Evolutionary conservation across 306 rosid species (phyloP).

Genomic region (Castanea crenata): DNA sequence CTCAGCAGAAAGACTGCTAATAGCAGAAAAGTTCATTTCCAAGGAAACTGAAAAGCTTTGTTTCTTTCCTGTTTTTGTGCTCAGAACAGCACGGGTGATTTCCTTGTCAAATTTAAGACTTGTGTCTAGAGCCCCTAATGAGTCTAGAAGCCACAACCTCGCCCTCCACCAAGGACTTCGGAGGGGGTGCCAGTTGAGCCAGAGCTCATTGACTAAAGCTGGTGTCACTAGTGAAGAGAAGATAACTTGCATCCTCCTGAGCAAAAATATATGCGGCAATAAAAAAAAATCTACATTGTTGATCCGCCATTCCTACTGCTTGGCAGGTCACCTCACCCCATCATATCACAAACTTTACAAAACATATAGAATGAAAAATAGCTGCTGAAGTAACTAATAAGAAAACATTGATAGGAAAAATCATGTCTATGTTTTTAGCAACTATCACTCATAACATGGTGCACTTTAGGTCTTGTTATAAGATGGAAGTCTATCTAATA

Average conservation of each 20-base stretch:
- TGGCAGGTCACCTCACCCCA: not conserved
- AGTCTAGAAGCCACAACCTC: too few species aligned
- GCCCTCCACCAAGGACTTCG: too few species aligned
- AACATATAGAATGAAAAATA: not conserved
- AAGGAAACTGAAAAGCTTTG: not conserved
- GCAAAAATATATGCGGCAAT: not conserved
- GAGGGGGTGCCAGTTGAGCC: too few species aligned
- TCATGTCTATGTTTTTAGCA: too few species aligned
- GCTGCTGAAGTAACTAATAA: too few species aligned
- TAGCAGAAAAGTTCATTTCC: not conserved
- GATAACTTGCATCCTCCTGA: not conserved
- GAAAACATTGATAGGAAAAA: too few species aligned
- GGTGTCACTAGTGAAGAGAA: not conserved
- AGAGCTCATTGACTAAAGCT: not conserved
- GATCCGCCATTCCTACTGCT: not conserved
- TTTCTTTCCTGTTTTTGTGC: not conserved
- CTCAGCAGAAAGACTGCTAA: not conserved
- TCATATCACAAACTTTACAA: not conserved
- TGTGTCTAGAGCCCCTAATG: not conserved
- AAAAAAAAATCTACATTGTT: not conserved
- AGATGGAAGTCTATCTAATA: not conserved
- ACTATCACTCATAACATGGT: not conserved
- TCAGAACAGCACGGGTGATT: not conserved
- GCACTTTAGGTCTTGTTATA: not conserved
- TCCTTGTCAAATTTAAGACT: not conserved